Base-by-base conservation (phyloP, 257 asterid species). In the Petrea volubilis region DNA sequence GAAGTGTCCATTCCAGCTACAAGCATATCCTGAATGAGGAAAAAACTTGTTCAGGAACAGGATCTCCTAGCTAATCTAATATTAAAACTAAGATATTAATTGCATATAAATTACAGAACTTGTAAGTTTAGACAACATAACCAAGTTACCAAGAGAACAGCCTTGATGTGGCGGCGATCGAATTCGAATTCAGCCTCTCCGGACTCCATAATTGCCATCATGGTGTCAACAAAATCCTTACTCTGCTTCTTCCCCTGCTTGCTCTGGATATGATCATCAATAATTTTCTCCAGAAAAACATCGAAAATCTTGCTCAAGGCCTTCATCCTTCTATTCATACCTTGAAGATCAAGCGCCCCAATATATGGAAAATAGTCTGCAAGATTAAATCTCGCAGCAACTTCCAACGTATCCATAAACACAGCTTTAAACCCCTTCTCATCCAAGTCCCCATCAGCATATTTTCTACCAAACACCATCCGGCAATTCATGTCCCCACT, bases 121-220 rank as follows among this genome's bases (percentile, higher is more conserved):
- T 33, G 5, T 2, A 3, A 7, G 7, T 33, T 33, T 2, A 33
- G 38, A 3, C 3, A 7, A 33, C 3, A 7, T 33, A 33, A 46
- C 36, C 4, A 31, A 58, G 15, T 53, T 77, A 81, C 85, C 80
- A 77, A n/a, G 11, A 81, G 68, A 38, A 81, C 80, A 4, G 78
- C 77, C 68, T 81, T 81, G 17, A 81, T 80, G 66, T 81, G 78
- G 51, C 82, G 70, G 52, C 82, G 82, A 25, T 77, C 80, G 57
- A 81, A 81, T 20, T 81, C 82, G 21, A 81, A 77, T 9, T 51
- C 69, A 11, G 82, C 75, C 12, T 81, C 73, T 5, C 80, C 82
- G 1, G 78, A 61, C 49, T 77, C 80, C 78, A 77, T 43, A 31
- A 67, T 59, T 7, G n/a, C 71, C 67, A 81, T 52, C 75, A 79